These are phyloP conservation scores for Smallanthus sonchifolius DNA, from an alignment of 129 eudicot species.

Conservation along the genomic window DNA sequence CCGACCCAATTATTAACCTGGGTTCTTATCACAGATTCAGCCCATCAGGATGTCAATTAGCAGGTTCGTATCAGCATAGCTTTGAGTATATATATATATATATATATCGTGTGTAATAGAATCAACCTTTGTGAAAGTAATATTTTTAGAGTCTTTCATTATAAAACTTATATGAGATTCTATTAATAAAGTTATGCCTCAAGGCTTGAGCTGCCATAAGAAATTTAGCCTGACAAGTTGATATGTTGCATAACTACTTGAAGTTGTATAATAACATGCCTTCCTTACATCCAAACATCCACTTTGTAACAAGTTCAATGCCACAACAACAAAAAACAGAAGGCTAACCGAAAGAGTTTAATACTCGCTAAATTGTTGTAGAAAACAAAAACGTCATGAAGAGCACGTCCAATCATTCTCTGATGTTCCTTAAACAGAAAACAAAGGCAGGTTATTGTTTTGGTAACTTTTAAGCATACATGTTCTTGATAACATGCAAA, in stretches of 20 bases:
- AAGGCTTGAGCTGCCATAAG: no score
- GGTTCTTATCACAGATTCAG: no score
- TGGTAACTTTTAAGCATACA: not conserved
- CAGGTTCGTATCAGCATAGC: no score
- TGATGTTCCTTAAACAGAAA: conserved; percentile 20
- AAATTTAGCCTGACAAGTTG: conserved; percentile 1
- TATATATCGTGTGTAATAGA: no score
- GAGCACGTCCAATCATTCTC: conserved; percentile 20
- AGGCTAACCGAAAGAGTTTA: not conserved
- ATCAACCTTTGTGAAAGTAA: no score
- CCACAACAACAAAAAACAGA: conserved; percentile 3
- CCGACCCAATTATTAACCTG: no score
- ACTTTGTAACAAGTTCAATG: conserved; percentile 18
- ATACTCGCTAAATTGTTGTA: not conserved
- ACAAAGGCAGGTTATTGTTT: not conserved
- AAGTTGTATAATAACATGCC: conserved; percentile 1
- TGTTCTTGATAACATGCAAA: conserved; percentile 10
- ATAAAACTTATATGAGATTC: no score
- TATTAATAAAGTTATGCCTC: no score
- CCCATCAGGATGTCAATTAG: no score
- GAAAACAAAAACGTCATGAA: not conserved
- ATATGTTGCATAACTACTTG: conserved; percentile 19
- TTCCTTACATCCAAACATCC: conserved; percentile 26
- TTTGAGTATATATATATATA: no score
- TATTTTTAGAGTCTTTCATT: not conserved